These are phyloP conservation scores for Mycotypha africana DNA, from an alignment of 371 early-diverging fungal genomes.

Conservation along the genomic window DNA sequence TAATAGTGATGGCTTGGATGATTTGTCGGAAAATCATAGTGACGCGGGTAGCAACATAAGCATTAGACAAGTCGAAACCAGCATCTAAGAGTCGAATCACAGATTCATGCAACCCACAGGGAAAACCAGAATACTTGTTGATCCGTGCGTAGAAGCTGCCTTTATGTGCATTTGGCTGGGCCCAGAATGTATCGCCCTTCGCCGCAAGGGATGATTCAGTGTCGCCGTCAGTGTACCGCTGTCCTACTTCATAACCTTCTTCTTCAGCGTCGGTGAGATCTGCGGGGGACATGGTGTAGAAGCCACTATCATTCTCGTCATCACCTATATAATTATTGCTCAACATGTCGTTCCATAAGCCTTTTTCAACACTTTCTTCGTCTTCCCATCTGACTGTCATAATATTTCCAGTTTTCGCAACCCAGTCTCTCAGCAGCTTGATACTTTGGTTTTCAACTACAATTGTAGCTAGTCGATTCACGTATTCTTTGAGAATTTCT, in stretches of 20 bases:
- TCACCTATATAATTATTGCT: conserved; percentile 8
- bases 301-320: conserved; percentile 13
- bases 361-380: conserved; percentile 20
- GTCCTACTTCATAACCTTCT: too few species aligned
- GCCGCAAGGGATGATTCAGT: neutral
- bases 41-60: conserved; percentile 32
- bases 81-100: conserved; percentile 35
- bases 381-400: conserved; percentile 31
- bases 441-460: conserved; percentile 28
- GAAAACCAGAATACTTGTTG: conserved; percentile 34
- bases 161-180: neutral
- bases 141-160: conserved; percentile 1
- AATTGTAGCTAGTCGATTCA: conserved; percentile 21
- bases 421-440: conserved; percentile 33
- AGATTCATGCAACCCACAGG: conserved; percentile 25
- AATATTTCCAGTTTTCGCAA: conserved; percentile 19
- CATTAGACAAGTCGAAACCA: conserved; percentile 40
- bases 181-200: neutral
- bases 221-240: too few species aligned
- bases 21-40: conserved; percentile 27
- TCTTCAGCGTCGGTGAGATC: neutral
- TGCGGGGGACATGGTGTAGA: conserved; percentile 10
- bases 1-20: conserved; percentile 26
- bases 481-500: conserved; percentile 31
- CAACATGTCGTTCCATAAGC: conserved; percentile 19